A percentile compares a stretch with the other conserved stretches of the same genome.
These are phyloP conservation scores for Sphagnum tenellum DNA, from an alignment of 225 moss, liverwort and hornwort species.

Conservation along the genomic window DNA sequence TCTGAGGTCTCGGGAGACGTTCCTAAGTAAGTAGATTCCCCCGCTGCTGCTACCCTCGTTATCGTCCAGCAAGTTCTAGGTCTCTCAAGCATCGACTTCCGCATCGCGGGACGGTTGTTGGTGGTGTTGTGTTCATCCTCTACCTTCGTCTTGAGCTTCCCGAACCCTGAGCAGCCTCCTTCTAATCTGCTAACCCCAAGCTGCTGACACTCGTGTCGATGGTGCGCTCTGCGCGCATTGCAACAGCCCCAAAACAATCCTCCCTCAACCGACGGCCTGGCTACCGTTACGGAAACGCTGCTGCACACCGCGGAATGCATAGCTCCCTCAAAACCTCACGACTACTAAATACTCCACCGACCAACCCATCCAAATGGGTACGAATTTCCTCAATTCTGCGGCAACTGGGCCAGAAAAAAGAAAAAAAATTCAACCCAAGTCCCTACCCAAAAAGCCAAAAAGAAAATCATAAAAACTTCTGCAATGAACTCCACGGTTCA, in stretches of 20 bases:
- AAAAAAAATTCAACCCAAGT: no score
- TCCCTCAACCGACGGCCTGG: slow-evolving; percentile 15
- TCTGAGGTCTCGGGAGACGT: slow-evolving; percentile 23
- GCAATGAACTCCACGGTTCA: no score
- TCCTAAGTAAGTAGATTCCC: slow-evolving; percentile 12
- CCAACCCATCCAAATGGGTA: no score
- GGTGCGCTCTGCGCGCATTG: slow-evolving; percentile 9
- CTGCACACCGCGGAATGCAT: slow-evolving; percentile 51
- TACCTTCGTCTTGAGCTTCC: slow-evolving; percentile 8
- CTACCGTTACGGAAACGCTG: slow-evolving; percentile 23
- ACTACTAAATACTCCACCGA: no score
- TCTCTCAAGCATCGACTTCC: slow-evolving; percentile 13
- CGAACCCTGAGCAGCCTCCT: slow-evolving; percentile 8
- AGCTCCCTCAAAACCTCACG: no score
- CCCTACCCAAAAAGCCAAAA: no score
- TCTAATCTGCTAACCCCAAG: not conserved
- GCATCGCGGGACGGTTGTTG: slow-evolving; percentile 2
- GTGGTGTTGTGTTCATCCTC: slow-evolving; percentile 10
- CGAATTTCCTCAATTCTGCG: no score
- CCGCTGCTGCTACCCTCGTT: slow-evolving; percentile 3
- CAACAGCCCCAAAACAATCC: slow-evolving; percentile 4
- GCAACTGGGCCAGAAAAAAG: no score
- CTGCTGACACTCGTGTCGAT: slow-evolving; percentile 24
- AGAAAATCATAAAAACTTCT: no score
- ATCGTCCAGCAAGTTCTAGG: slow-evolving; percentile 15